Evolutionary conservation across 768 basidiomycete genomes (phyloP), one percentile per base, ranked within the genome.

Genomic region (Tephrocybe sp.): DNA sequence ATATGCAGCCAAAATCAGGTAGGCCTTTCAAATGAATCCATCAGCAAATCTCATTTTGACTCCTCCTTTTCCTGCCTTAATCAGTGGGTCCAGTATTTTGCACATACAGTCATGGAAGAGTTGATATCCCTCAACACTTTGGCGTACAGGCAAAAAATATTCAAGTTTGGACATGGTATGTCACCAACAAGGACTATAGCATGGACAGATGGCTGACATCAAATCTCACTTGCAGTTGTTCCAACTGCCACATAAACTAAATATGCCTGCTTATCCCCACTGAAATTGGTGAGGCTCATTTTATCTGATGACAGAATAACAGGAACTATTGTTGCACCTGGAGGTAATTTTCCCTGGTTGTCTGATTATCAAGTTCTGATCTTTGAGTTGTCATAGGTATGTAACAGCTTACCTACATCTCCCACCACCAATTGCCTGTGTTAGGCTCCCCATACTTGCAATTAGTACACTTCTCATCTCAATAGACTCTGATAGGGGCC

Each of bases 381-480:
- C 11, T 11, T 5, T 30, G n/a, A n/a, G n/a, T n/a, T n/a, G n/a
- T 5, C 11, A 11, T 11, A 5, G 5, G 5, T 5, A 5, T 30
- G 11, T 30, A 30, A 30, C 5, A 11, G n/a, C 34, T n/a, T 14
- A 36, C 34, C 34, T 36, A 21, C 8, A 20, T 33, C 21, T 36
- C 15, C 34, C 34, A 36, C 34, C 9, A 12, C 34, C 34, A 36
- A 4, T 36, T n/a, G 1, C 53, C 66, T 1, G 69, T 72, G 59
- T 65, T 68, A 68, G 73, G 72, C 53, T 76, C 69, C 21, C 63
- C 57, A 45, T 62, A 73, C 7, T 67, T 47, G 3, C 65, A 55
- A 1, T 56, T 60, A 46, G 6, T 48, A 11, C 28, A 11, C 5
- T 30, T 30, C 6, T 5, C 28, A 11, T 30, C 11, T 5, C 28